Evolutionary conservation across 495 filamentous ascomycete species (phyloP).

Genomic region (Chaetomium tenue): DNA sequence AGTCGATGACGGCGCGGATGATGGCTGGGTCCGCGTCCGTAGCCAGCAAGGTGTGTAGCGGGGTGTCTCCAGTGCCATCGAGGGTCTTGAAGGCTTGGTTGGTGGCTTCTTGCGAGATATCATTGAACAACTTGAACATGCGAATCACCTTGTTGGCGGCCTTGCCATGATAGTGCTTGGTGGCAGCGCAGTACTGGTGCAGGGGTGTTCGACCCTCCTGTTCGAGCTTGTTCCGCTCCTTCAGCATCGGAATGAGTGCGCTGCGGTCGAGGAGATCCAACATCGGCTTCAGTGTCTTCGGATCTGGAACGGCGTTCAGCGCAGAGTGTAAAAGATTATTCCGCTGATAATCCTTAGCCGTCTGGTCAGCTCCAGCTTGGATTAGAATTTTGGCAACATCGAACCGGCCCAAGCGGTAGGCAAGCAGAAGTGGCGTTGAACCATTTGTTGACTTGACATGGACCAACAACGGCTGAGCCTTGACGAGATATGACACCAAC

Average conservation of each 20-base stretch:
- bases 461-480: conserved; percentile 55
- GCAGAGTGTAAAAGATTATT: conserved; percentile 62
- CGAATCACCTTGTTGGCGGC: conserved; percentile 24
- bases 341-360: conserved; percentile 48
- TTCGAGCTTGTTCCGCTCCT: conserved; percentile 39
- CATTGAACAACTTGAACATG: conserved; percentile 46
- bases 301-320: conserved; percentile 36
- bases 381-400: conserved; percentile 60
- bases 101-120: conserved; percentile 47
- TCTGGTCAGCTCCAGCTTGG: conserved; percentile 63
- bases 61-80: conserved; percentile 65
- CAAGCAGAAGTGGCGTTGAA: conserved; percentile 60
- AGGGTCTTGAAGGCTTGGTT: conserved; percentile 55
- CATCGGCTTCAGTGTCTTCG: conserved; percentile 41
- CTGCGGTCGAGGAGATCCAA: conserved; percentile 54
- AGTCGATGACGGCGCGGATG: conserved; percentile 51
- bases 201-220: conserved; percentile 42
- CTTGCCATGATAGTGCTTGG: conserved; percentile 13
- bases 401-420: conserved; percentile 51
- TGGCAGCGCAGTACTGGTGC: conserved; percentile 22
- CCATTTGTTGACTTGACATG: conserved; percentile 56
- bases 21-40: conserved; percentile 33
- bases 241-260: conserved; percentile 41
- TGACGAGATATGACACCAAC: conserved; percentile 62
- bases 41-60: conserved; percentile 58